These are phyloP conservation scores for Phytophthora litchii DNA, from an alignment of 352 stramenopile species.

Conservation along the genomic window DNA sequence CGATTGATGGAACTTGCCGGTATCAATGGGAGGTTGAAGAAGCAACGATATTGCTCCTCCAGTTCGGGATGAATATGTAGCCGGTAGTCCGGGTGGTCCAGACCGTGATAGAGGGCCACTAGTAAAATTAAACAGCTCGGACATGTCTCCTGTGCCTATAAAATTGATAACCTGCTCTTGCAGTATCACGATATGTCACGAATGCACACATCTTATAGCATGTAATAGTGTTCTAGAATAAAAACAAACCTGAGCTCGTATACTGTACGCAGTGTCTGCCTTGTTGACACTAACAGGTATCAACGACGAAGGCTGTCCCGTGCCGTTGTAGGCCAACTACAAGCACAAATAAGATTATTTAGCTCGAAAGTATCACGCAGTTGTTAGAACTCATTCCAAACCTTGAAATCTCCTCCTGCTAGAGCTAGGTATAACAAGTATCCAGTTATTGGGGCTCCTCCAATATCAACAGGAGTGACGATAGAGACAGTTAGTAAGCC, in stretches of 20 bases:
- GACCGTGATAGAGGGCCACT: slow-evolving; percentile 47
- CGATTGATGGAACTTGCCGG: slow-evolving; percentile 24
- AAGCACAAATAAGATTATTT: neutral
- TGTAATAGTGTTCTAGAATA: neutral
- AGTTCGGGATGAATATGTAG: slow-evolving; percentile 16
- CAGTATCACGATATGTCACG: too few relatives aligned
- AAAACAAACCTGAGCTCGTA: slow-evolving; percentile 45
- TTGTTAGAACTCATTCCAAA: neutral
- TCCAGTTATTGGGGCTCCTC: slow-evolving; percentile 42
- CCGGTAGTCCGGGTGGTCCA: slow-evolving; percentile 43
- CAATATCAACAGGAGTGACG: slow-evolving; percentile 38
- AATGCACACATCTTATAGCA: neutral
- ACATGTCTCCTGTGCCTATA: slow-evolving; percentile 40
- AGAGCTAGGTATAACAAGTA: slow-evolving; percentile 33
- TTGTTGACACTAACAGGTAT: slow-evolving; percentile 46
- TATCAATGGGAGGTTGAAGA: slow-evolving; percentile 49
- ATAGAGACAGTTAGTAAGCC: slow-evolving; percentile 51
- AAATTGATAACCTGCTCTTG: slow-evolving; percentile 45
- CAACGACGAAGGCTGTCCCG: slow-evolving; percentile 16
- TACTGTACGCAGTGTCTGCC: slow-evolving; percentile 39
- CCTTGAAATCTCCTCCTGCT: slow-evolving; percentile 12
- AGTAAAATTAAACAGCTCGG: slow-evolving; percentile 31
- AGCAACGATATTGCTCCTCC: slow-evolving; percentile 46
- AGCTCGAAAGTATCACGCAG: neutral
- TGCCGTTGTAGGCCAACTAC: slow-evolving; percentile 40